Base-by-base conservation (phyloP, 345 rosid species). In the Zanthoxylum bungeanum region DNA sequence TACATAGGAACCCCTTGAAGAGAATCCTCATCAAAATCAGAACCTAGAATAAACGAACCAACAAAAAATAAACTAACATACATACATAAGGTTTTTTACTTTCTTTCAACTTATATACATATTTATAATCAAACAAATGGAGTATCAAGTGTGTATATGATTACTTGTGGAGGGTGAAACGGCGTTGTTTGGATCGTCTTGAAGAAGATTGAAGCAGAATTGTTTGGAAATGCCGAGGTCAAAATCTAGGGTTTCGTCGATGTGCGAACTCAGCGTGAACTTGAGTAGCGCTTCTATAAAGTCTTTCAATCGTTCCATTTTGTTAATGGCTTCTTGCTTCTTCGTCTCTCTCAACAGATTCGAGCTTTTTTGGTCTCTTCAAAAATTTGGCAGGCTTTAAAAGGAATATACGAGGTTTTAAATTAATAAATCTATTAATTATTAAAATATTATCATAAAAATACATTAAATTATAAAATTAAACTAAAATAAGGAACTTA, bases 261-360 rank as follows among this genome's bases (percentile, higher is more conserved):
- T 24, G 75, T 64, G 74, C 49, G 82, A 69, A 8, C 68, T 57
- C 2, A 89, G 83, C 17, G 79, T 82, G 78, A 83, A 82, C 65
- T 75, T 83, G 73, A 78, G 52, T 73, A 85, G 51, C 64, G 83
- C 86, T 74, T 79, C 85, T 1, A 86, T n/a, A 25, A 65, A 75
- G 25, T 80, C 83, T 70, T 73, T 64, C 50, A 78, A 30, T 53
- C 61, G 71, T 7, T 52, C 33, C 71, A 68, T 53, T 36, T 44
- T 14, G 49, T 44, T 14, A 44, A 44, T 44, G 49, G 36, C 56
- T 8, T 14, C 12, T 12, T 9, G 25, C 28, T 2, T 10, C 19
- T 16, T 9, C 7, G 24, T 24, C 17, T 44, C 9, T 2, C 24
- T 64, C 39, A 10, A 4, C 4, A 39, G 50, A 5, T 0, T 40